Evolutionary conservation across 495 filamentous ascomycete species (phyloP).

Genomic region (Talaromyces borbonicus): DNA sequence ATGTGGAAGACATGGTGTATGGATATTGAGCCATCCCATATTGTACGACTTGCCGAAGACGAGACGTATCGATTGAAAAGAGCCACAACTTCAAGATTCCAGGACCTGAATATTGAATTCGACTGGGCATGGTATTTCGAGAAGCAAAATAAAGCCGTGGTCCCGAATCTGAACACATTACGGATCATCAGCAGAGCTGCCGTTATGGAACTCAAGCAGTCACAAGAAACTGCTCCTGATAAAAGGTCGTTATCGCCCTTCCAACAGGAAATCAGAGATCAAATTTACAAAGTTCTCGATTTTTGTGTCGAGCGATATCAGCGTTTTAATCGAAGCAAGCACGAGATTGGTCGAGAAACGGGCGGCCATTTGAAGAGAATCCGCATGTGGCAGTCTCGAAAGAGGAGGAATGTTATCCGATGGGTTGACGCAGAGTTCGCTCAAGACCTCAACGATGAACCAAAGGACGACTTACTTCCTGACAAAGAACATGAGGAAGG

Average conservation of each 20-base stretch:
- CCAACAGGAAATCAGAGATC: not conserved
- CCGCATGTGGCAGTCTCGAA: conserved; percentile 6
- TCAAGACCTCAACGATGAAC: not conserved
- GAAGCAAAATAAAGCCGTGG: conserved; percentile 16
- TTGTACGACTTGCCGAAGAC: conserved; percentile 19
- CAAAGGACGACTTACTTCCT: not conserved
- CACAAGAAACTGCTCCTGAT: not conserved
- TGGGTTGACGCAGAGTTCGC: not conserved
- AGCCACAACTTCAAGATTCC: conserved; percentile 14
- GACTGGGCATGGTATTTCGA: conserved; percentile 20
- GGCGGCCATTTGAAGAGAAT: conserved; percentile 20
- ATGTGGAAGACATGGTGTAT: conserved; percentile 38
- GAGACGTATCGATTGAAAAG: conserved; percentile 20
- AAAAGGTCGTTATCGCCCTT: not conserved
- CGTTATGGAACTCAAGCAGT: conserved; percentile 18
- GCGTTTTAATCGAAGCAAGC: conserved; percentile 17
- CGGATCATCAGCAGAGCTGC: conserved; percentile 32
- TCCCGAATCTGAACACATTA: conserved; percentile 32
- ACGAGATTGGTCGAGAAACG: conserved; percentile 28
- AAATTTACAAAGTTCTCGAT: conserved; percentile 17
- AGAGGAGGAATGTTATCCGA: conserved; percentile 1
- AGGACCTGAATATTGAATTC: conserved; percentile 20
- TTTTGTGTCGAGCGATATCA: conserved; percentile 30
- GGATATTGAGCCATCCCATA: conserved; percentile 13
- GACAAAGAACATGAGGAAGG: not conserved